These are phyloP conservation scores for Wallacemonas sp. DNA, from an alignment of 208 protist species.

Conservation along the genomic window DNA sequence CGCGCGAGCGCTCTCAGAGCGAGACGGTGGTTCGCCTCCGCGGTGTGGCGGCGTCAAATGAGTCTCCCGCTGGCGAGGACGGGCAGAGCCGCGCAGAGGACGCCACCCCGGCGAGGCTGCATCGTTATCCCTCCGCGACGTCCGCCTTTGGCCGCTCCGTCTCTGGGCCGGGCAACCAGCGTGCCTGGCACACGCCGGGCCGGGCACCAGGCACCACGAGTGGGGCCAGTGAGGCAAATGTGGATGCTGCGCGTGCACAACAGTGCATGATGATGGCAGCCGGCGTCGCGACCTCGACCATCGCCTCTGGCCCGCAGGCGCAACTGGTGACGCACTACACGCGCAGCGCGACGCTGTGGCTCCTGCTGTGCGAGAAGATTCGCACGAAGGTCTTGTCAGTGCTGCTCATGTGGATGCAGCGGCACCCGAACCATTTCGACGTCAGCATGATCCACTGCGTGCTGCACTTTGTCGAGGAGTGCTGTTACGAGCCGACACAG, in stretches of 20 bases:
- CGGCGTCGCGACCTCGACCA: too few species aligned
- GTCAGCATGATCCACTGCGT: constrained; percentile 43
- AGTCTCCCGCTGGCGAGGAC: too few species aligned
- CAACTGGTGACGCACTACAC: constrained; percentile 41
- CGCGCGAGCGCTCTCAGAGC: constrained; percentile 34
- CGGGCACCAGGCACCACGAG: too few species aligned
- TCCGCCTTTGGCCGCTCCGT: too few species aligned
- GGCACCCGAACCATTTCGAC: constrained; percentile 60
- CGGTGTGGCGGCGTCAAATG: not conserved
- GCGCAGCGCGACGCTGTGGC: constrained; percentile 49
- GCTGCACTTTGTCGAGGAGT: constrained; percentile 50
- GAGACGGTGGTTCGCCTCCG: constrained; percentile 29
- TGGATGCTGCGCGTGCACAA: too few species aligned
- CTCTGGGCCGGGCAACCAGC: too few species aligned
- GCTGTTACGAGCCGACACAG: constrained; percentile 31
- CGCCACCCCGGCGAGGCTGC: too few species aligned
- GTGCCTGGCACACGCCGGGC: too few species aligned
- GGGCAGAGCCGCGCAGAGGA: too few species aligned
- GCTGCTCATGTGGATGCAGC: constrained; percentile 54
- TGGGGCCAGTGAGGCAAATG: too few species aligned
- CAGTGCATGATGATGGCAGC: too few species aligned
- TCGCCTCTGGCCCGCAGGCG: not conserved
- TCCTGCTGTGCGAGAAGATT: constrained; percentile 40
- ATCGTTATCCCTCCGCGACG: too few species aligned
- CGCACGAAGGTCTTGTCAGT: constrained; percentile 54